phyloP scores from a whole-genome alignment of 306 rosid species.

The Castanopsis chinensis region DNA sequence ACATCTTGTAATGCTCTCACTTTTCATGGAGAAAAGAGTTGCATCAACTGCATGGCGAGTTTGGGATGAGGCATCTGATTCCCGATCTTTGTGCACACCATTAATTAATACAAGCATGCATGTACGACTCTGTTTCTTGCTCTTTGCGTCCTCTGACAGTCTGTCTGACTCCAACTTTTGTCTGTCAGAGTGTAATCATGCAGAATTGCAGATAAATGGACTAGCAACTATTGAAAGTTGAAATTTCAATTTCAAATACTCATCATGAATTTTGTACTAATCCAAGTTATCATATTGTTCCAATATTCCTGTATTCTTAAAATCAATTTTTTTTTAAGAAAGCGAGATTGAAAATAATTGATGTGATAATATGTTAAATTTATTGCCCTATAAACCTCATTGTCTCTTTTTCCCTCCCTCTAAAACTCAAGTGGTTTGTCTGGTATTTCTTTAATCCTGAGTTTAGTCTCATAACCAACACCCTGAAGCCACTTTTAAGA shows the following conservation, averaged over 20 bases:
- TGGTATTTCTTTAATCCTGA: no score
- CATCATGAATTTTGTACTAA: not conserved
- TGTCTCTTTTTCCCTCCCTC: no score
- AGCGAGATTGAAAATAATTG: not conserved
- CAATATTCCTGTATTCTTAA: not conserved
- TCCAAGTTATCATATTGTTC: not conserved
- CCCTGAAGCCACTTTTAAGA: no score
- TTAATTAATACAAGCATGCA: not conserved
- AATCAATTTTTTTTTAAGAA: not conserved
- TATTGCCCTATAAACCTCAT: no score
- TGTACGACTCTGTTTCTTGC: not conserved
- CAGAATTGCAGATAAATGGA: not conserved
- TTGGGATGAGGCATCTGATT: conserved; percentile 4
- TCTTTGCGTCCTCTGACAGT: not conserved
- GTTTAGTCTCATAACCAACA: no score
- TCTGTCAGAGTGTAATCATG: not conserved
- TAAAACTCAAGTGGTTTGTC: no score
- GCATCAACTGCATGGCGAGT: not conserved
- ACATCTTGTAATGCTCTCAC: not conserved
- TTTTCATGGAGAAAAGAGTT: conserved; percentile 7
- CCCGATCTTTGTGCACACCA: not conserved
- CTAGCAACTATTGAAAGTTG: not conserved
- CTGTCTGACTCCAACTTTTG: not conserved
- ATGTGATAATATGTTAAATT: no score
- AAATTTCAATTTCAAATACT: not conserved